Evolutionary conservation across 495 filamentous ascomycete species (phyloP), one percentile per base, ranked within the genome.

Genomic region (Cercophora scortea): DNA sequence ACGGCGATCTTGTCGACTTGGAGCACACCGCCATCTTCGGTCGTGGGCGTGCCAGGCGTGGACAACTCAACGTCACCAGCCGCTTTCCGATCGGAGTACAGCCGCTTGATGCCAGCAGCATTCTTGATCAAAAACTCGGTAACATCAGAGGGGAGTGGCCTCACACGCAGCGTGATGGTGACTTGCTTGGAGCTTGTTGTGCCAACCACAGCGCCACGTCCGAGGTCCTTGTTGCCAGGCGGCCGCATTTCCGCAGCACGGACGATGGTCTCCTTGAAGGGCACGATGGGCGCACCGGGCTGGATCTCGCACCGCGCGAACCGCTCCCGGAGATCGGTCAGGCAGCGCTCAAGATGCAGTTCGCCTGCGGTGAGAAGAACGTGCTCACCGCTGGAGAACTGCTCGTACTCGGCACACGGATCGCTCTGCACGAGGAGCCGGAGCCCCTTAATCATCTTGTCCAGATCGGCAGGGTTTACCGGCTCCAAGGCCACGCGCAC

Each of bases 241-340:
- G 90, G 81, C 2, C 89, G 81, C 93, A 98, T 98, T 64, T 98
- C 93, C 13, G 85, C 75, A 1, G 86, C 88, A 44, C 79, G 78
- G 35, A 95, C 84, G 42, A 95, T 96, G 3, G 88, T 90, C 68
- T 99, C 93, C 16, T 91, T 80, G 67, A 95, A 99, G 7, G 93
- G 93, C 6, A 99, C 93, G 49, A 97, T 97, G 2, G 94, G 90
- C 34, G 86, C 86, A 49, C 91, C 89, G 49, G 87, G 87, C 58
- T 97, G 93, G 50, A 99, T 94, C 52, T 99, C 93, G 56, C 95
- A 96, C 56, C 81, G 84, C 4, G 93, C 93, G 67, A 95, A 99
- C 6, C 94, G 79, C 64, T 97, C 93, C 47, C 88, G 77, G 8
- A 99, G 78, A 73, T 99, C 93, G 36, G 93, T 96, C 36, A 99